phyloP scores from a whole-genome alignment of 305 asterid genomes.

The Fraxinus greggii region DNA sequence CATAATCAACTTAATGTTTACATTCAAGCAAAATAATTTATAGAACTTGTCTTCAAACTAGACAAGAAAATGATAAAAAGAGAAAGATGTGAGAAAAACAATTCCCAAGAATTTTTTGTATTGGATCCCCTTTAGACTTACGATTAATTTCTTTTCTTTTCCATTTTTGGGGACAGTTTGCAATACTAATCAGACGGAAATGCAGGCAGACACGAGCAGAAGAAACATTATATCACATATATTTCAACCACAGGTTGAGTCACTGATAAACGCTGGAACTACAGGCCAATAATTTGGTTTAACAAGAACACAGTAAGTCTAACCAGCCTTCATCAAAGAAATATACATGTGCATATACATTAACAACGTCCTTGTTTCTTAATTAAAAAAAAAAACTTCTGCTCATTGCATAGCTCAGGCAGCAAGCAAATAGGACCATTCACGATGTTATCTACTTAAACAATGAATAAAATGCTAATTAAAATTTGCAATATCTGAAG shows the following conservation, averaged over 20 bases:
- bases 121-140: background rate
- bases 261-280: background rate
- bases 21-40: background rate
- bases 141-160: background rate
- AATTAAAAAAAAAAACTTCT: background rate
- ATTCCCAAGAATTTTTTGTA: background rate
- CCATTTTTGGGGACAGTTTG: background rate
- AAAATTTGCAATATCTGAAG: background rate
- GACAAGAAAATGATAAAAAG: background rate
- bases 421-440: background rate
- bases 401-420: background rate
- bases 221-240: background rate
- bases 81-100: background rate
- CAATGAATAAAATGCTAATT: background rate
- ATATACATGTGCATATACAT: background rate
- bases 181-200: background rate
- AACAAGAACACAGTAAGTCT: background rate
- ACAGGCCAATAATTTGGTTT: background rate
- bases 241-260: background rate
- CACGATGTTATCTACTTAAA: background rate
- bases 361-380: background rate
- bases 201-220: background rate
- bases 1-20: constrained; percentile 1
- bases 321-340: background rate
- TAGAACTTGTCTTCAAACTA: background rate